Conservation (phyloP, 345 rosid species). For the Noccaea caerulescens region DNA sequence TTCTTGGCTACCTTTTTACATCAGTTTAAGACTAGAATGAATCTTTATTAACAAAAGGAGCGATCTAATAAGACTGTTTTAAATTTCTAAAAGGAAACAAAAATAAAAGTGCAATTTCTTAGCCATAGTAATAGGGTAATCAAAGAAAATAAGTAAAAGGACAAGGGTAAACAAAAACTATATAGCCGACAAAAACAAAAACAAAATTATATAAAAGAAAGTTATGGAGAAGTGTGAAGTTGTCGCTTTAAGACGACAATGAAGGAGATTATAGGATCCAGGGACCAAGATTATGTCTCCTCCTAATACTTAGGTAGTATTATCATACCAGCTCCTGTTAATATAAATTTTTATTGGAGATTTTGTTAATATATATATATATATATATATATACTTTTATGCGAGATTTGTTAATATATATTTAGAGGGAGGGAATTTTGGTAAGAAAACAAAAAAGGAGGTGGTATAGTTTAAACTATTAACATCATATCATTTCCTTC, state of each 20-base stretch:
- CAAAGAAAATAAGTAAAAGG: not conserved
- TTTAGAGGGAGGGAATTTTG: no score
- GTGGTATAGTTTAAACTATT: no score
- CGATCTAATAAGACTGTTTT: not conserved
- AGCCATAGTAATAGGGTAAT: not conserved
- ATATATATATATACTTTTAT: not conserved
- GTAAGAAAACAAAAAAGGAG: no score
- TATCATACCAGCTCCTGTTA: slow-evolving; percentile 21
- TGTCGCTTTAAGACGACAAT: slow-evolving; percentile 54
- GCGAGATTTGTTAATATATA: no score
- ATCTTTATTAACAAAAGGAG: not conserved
- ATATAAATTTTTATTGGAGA: not conserved
- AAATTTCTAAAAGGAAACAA: not conserved
- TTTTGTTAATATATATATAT: no score
- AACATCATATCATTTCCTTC: no score
- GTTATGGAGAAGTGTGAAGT: slow-evolving; percentile 50
- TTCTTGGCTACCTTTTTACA: not conserved
- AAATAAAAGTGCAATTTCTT: not conserved
- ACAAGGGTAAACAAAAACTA: slow-evolving; percentile 8
- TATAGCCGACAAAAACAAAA: not conserved
- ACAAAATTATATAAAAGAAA: not conserved
- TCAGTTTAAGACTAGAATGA: not conserved
- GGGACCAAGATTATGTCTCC: slow-evolving; percentile 38
- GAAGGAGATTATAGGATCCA: slow-evolving; percentile 42
- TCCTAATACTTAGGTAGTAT: slow-evolving; percentile 48